Evolutionary conservation across 495 filamentous ascomycete genomes (phyloP).

Genomic region (Daldinia vernicosa): DNA sequence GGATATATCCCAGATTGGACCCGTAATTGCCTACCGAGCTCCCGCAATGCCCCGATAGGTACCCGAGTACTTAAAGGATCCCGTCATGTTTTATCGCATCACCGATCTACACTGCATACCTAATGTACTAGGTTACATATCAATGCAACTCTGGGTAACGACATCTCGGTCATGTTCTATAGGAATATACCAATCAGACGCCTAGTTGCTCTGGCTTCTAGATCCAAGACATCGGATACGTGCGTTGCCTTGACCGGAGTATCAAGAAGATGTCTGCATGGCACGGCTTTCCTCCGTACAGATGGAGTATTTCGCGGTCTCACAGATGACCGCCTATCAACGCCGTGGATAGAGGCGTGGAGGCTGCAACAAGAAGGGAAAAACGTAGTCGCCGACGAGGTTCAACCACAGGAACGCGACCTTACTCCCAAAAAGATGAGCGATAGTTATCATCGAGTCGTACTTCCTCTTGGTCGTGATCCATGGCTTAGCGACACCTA

Average conservation of each 20-base stretch:
- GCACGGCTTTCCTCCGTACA: slow-evolving; percentile 19
- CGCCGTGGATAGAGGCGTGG: slow-evolving; percentile 47
- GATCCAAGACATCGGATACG: not conserved
- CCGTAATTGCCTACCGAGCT: slow-evolving; percentile 1
- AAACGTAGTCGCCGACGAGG: slow-evolving; percentile 21
- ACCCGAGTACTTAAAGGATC: not conserved
- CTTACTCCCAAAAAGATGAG: slow-evolving; percentile 54
- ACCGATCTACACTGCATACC: not conserved
- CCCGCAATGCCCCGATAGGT: not conserved
- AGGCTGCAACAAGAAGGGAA: slow-evolving; percentile 40
- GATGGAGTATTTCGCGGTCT: slow-evolving; percentile 36
- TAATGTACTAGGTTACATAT: too few relatives aligned
- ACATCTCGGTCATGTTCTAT: not conserved
- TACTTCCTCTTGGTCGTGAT: slow-evolving; percentile 54
- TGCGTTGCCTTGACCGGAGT: not conserved
- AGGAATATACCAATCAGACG: slow-evolving; percentile 12
- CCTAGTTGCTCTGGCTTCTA: slow-evolving; percentile 8
- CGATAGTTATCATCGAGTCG: slow-evolving; percentile 52
- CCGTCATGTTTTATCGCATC: not conserved
- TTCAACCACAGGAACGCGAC: slow-evolving; percentile 36
- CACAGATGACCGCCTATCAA: slow-evolving; percentile 19
- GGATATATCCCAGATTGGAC: not conserved
- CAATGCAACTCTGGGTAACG: not conserved
- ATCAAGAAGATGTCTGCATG: slow-evolving; percentile 15
- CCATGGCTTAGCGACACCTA: slow-evolving; percentile 56